Evolutionary conservation across 2,329 filamentous ascomycete genomes (phyloP), one percentile per base, ranked within the genome.

Genomic region (Fonsecaea monophora): DNA sequence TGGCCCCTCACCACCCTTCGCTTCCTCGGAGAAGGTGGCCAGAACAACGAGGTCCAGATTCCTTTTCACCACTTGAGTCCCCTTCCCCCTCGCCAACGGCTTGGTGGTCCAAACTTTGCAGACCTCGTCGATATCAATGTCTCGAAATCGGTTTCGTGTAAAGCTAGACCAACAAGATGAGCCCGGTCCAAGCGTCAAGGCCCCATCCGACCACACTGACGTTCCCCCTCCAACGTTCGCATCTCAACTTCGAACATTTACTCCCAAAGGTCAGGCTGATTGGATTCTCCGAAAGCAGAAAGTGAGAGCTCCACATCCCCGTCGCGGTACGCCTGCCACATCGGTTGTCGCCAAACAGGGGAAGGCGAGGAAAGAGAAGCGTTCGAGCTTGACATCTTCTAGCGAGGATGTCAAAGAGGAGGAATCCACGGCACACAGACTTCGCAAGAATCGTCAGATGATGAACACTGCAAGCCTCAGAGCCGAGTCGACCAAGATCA

Each of bases 141-240:
- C 53, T 55, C 53, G 53, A n/a, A 37, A 37, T n/a, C 30, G 53
- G 10, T 55, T 55, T 37, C 53, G 53, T 55, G 34, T 55, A 34
- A 18, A 35, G 21, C 7, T 55, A 55, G 53, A 55, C 4, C 10
- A 1, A 25, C 45, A 12, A 50, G 18, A 50, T 10, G 45, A 50
- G 10, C 7, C 18, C 8, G 15, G 18, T 21, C 7, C 45, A 50
- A 50, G 45, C 25, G 45, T 10, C 18, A 10, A 50, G 6, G 15
- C 4, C 15, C 42, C 42, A 2, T 45, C 42, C 2, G 2, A 45
- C 42, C 10, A n/a, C 21, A 9, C 10, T 15, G 53, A 15, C 53
- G 21, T 12, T 4, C 25, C n/a, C 25, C n/a, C 53, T 55, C 34
- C n/a, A 32, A 37, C 30, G 53, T 13, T 37, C n/a, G 30, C 18